Percentiles rank a stretch among this genome's conserved stretches.
phyloP scores from a whole-genome alignment of 139 green algal genomes.

The Chlamydomonas incerta region DNA sequence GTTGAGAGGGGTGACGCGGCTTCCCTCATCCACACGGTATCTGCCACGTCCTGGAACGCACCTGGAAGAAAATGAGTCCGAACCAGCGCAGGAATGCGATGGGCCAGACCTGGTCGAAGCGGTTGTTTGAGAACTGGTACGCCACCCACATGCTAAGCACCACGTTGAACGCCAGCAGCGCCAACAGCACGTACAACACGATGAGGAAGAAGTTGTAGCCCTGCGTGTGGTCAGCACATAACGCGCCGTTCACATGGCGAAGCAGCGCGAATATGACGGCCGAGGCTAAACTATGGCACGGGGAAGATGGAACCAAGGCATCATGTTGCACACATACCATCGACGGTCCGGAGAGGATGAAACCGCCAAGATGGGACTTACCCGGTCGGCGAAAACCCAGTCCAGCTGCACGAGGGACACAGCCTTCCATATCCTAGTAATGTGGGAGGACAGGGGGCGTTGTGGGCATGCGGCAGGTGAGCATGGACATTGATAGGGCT shows the following conservation, averaged over 20 bases:
- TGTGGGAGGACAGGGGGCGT: too few relatives aligned
- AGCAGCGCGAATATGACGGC: too few relatives aligned
- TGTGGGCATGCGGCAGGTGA: too few relatives aligned
- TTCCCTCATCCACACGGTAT: too few relatives aligned
- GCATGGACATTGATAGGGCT: too few relatives aligned
- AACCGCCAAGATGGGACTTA: background rate
- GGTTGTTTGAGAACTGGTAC: slow-evolving; percentile 32
- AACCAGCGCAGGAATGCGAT: slow-evolving; percentile 48
- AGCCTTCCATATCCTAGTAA: background rate
- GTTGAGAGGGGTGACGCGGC: too few relatives aligned
- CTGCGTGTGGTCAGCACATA: background rate
- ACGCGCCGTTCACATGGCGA: too few relatives aligned
- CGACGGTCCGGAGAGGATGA: too few relatives aligned
- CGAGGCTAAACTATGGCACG: too few relatives aligned
- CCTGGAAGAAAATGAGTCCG: slow-evolving; percentile 49
- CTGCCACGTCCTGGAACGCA: too few relatives aligned
- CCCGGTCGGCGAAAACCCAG: background rate
- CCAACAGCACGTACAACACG: background rate
- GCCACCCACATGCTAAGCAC: slow-evolving; percentile 29
- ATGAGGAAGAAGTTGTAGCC: slow-evolving; percentile 36
- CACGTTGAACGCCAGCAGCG: background rate
- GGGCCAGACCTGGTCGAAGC: slow-evolving; percentile 44
- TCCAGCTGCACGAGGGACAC: slow-evolving; percentile 6
- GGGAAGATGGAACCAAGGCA: too few relatives aligned
- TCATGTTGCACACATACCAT: too few relatives aligned